Percentiles rank a stretch among this genome's conserved stretches.
phyloP scores from a whole-genome alignment of 176 grass and related monocot genomes.

The Chrysopogon serrulatus region DNA sequence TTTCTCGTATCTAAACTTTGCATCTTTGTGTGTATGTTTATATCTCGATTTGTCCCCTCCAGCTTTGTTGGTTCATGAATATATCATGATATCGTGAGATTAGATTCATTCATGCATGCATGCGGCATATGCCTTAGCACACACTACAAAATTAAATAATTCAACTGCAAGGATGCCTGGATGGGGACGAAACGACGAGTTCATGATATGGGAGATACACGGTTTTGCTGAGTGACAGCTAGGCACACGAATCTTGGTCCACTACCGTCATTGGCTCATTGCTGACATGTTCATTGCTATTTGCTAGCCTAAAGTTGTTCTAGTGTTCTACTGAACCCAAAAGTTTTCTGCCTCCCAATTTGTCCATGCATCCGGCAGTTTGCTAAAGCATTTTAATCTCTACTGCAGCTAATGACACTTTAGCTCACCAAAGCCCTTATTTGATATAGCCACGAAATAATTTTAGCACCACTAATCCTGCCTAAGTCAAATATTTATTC shows the following conservation, averaged over 20 bases:
- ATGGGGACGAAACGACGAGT: neutral
- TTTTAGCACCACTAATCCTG: too few species aligned
- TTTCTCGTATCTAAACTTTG: neutral
- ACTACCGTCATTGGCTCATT: neutral
- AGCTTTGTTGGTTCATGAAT: neutral
- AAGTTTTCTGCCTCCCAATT: neutral
- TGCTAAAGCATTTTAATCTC: too few species aligned
- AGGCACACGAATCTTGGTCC: neutral
- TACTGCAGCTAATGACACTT: too few species aligned
- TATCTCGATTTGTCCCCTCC: neutral
- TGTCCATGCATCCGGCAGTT: neutral
- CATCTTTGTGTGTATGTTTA: neutral
- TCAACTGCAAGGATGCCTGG: neutral
- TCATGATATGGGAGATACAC: neutral
- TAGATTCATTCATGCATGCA: neutral
- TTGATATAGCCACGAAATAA: too few species aligned
- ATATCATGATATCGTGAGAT: neutral
- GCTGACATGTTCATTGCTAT: neutral
- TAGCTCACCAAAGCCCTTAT: too few species aligned
- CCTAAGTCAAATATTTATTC: too few species aligned
- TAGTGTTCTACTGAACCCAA: neutral
- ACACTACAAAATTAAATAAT: neutral
- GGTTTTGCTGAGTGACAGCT: neutral
- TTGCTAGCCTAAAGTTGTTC: neutral
- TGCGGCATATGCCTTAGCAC: neutral